phyloP scores from a whole-genome alignment of 2,329 filamentous ascomycete species.

The Emericellopsis cladophorae region DNA sequence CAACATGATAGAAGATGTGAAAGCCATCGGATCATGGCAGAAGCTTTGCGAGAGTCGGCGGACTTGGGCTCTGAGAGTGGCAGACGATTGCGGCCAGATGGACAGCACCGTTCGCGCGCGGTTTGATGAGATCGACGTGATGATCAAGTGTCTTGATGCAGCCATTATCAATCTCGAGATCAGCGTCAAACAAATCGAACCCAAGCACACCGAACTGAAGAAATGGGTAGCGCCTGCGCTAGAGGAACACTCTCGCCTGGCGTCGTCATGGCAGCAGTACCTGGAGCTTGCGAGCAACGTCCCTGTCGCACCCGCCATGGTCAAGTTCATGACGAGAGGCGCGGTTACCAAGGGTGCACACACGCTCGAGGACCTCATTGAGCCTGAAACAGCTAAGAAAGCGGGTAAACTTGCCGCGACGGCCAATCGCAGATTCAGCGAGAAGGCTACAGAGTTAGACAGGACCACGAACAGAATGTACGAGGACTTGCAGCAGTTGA shows the following conservation, averaged over 20 bases:
- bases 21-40: constrained; percentile 78
- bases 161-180: constrained; percentile 76
- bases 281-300: constrained; percentile 52
- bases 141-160: constrained; percentile 69
- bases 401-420: constrained; percentile 54
- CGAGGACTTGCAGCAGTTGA: constrained; percentile 45
- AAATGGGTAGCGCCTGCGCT: constrained; percentile 58
- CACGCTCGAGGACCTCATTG: constrained; percentile 64
- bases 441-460: constrained; percentile 48
- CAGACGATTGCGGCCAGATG: constrained; percentile 56
- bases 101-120: constrained; percentile 49
- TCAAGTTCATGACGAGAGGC: constrained; percentile 46
- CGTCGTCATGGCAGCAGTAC: constrained; percentile 55
- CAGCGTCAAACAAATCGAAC: constrained; percentile 59
- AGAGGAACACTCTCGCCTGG: constrained; percentile 52
- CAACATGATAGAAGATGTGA: constrained; percentile 71
- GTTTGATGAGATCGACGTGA: constrained; percentile 61
- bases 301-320: constrained; percentile 53
- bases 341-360: constrained; percentile 32
- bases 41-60: constrained; percentile 70
- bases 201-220: constrained; percentile 58
- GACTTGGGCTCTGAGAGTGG: constrained; percentile 63
- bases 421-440: constrained; percentile 45
- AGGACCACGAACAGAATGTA: constrained; percentile 47
- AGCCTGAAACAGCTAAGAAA: constrained; percentile 57